phyloP scores from a whole-genome alignment of 2,329 filamentous ascomycete species.

The Neofusicoccum laricinum region DNA sequence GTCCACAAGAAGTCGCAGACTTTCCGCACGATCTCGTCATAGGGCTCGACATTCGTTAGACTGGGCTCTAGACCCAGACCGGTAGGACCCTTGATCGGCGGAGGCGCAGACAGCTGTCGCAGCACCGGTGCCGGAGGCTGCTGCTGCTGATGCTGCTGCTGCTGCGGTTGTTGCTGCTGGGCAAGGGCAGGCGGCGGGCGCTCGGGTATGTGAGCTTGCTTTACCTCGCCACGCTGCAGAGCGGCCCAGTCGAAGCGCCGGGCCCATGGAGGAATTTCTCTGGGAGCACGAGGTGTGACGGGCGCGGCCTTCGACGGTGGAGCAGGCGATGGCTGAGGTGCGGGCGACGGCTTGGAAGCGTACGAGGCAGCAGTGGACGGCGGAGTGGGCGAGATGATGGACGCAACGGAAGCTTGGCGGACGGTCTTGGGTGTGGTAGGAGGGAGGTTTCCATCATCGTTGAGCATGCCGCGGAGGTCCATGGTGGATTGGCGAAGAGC shows the following conservation, averaged over 20 bases:
- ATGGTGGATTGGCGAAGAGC: neutral
- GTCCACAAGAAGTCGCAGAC: constrained; percentile 81
- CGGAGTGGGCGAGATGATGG: constrained; percentile 9
- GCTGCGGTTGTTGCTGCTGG: constrained; percentile 18
- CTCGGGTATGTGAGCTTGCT: constrained; percentile 12
- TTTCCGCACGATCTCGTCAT: constrained; percentile 69
- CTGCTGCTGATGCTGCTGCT: constrained; percentile 18
- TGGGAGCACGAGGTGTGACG: neutral
- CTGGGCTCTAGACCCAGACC: constrained; percentile 50
- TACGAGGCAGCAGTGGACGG: constrained; percentile 13
- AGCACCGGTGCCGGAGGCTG: constrained; percentile 12
- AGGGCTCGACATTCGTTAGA: constrained; percentile 67
- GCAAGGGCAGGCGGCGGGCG: neutral
- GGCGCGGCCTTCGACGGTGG: neutral
- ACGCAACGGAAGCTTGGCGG: constrained; percentile 13
- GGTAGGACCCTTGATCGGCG: constrained; percentile 15
- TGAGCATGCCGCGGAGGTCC: constrained; percentile 15
- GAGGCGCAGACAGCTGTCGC: constrained; percentile 15
- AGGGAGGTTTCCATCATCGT: constrained; percentile 10
- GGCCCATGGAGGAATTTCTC: constrained; percentile 9
- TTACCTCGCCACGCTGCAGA: constrained; percentile 21
- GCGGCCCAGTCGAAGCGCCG: constrained; percentile 12
- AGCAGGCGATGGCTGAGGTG: neutral
- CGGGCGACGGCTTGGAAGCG: constrained; percentile 12
- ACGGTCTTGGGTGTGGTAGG: constrained; percentile 7